A percentile compares a stretch with the other conserved stretches of the same genome.
These are phyloP conservation scores for Parathielavia appendiculata DNA, from an alignment of 495 filamentous ascomycete genomes.

Conservation along the genomic window DNA sequence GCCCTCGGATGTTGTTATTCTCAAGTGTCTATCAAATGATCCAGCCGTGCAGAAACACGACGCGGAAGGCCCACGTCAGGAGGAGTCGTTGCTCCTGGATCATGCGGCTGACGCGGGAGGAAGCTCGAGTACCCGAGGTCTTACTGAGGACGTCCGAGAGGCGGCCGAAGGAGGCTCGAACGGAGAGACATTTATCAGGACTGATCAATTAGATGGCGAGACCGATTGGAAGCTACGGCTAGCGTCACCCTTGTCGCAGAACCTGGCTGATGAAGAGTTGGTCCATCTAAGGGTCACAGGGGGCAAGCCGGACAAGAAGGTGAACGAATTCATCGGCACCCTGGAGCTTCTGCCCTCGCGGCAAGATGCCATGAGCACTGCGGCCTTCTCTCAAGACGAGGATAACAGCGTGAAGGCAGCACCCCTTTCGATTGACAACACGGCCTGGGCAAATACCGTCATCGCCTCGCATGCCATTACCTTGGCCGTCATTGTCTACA, in stretches of 20 bases:
- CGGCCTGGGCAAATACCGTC: slow-evolving; percentile 97
- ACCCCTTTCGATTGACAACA: slow-evolving; percentile 90
- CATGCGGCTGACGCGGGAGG: slow-evolving; percentile 30
- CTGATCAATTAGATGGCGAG: slow-evolving; percentile 96
- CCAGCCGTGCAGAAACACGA: slow-evolving; percentile 26
- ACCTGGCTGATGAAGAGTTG: slow-evolving; percentile 61
- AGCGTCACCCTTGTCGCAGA: slow-evolving; percentile 77
- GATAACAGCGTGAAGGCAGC: slow-evolving; percentile 47
- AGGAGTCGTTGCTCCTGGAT: slow-evolving; percentile 41
- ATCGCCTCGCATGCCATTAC: slow-evolving; percentile 87
- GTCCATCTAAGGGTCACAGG: slow-evolving; percentile 71
- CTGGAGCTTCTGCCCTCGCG: slow-evolving; percentile 56
- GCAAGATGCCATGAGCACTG: slow-evolving; percentile 28
- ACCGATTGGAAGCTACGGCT: slow-evolving; percentile 98
- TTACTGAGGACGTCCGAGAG: slow-evolving; percentile 10
- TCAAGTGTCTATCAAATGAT: slow-evolving; percentile 77
- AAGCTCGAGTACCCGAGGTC: slow-evolving; percentile 14
- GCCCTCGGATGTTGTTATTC: slow-evolving; percentile 88
- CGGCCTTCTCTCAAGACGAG: slow-evolving; percentile 27
- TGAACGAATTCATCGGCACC: slow-evolving; percentile 90
- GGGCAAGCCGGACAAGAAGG: slow-evolving; percentile 81
- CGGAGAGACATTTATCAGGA: slow-evolving; percentile 94
- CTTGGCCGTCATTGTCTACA: slow-evolving; percentile 86
- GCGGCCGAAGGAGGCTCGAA: slow-evolving; percentile 36
- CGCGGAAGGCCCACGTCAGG: slow-evolving; percentile 25